Evolutionary conservation across 495 filamentous ascomycete species (phyloP).

Genomic region (Glutinoglossum americanum): DNA sequence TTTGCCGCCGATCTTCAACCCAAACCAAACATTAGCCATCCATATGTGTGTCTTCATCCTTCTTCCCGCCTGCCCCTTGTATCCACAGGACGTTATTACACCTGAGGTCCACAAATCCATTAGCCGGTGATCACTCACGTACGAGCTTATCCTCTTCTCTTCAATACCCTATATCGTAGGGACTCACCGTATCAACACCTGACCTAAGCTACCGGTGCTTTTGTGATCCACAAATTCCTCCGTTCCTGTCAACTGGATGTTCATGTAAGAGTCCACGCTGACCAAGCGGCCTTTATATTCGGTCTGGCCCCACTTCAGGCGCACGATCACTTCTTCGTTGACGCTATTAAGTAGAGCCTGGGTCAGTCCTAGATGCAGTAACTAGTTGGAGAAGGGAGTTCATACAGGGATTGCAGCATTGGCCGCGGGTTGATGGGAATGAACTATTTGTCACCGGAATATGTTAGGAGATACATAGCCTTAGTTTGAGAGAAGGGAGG

Average conservation of each 20-base stretch:
- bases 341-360: constrained; percentile 30
- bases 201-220: constrained; percentile 59
- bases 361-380: not conserved
- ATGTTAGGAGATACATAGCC: not conserved
- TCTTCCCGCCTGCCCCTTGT: constrained; percentile 33
- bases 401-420: constrained; percentile 70
- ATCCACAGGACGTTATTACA: constrained; percentile 97
- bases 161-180: not conserved
- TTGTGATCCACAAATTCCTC: constrained; percentile 85
- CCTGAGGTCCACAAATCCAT: constrained; percentile 20
- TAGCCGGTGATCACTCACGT: constrained; percentile 6
- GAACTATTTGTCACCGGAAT: constrained; percentile 26
- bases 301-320: constrained; percentile 92
- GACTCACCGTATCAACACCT: constrained; percentile 70
- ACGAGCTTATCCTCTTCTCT: not conserved
- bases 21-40: constrained; percentile 24
- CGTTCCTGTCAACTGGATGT: constrained; percentile 72
- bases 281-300: constrained; percentile 89
- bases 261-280: constrained; percentile 95
- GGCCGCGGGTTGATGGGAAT: constrained; percentile 80
- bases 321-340: constrained; percentile 72
- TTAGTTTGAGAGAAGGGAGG: not conserved
- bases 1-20: not conserved
- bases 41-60: constrained; percentile 37
- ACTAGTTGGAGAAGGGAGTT: constrained; percentile 8